phyloP scores from a whole-genome alignment of 371 early-diverging fungal genomes.

The Mucor sp. region DNA sequence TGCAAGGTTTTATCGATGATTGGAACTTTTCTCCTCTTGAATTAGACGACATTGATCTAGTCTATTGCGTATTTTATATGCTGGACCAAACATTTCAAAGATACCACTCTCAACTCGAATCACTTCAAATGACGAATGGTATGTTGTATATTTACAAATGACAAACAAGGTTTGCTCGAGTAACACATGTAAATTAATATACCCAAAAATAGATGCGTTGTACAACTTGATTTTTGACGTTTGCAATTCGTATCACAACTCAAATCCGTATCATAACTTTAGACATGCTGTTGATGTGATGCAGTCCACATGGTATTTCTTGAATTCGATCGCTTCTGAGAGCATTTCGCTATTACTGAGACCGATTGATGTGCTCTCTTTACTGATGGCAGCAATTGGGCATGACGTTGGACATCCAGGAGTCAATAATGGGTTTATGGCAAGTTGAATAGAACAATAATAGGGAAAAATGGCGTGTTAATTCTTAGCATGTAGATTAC shows the following conservation, averaged over 20 bases:
- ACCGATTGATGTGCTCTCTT: conserved; percentile 69
- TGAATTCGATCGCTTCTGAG: conserved; percentile 23
- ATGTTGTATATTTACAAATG: conserved; percentile 21
- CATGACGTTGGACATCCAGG: conserved; percentile 91
- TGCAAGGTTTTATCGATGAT: conserved; percentile 46
- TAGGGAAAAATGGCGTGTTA: neutral
- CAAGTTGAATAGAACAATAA: conserved; percentile 18
- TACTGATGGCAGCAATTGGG: conserved; percentile 76
- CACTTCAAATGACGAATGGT: conserved; percentile 61
- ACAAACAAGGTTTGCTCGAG: neutral
- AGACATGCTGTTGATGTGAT: conserved; percentile 86
- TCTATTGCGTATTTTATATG: conserved; percentile 62
- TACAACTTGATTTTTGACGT: conserved; percentile 66
- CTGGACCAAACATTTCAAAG: conserved; percentile 57
- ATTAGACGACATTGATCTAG: conserved; percentile 56
- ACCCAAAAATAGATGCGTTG: conserved; percentile 45
- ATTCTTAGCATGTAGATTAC: conserved; percentile 49
- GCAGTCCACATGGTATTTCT: conserved; percentile 79
- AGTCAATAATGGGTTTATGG: conserved; percentile 81
- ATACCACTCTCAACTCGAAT: conserved; percentile 56
- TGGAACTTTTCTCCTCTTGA: conserved; percentile 71
- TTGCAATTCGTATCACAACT: conserved; percentile 68
- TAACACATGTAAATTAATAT: neutral
- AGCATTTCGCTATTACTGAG: conserved; percentile 38
- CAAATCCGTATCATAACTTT: conserved; percentile 87